Evolutionary conservation across 1,284 basidiomycete species (phyloP).

Genomic region (Vanrija sp.): DNA sequence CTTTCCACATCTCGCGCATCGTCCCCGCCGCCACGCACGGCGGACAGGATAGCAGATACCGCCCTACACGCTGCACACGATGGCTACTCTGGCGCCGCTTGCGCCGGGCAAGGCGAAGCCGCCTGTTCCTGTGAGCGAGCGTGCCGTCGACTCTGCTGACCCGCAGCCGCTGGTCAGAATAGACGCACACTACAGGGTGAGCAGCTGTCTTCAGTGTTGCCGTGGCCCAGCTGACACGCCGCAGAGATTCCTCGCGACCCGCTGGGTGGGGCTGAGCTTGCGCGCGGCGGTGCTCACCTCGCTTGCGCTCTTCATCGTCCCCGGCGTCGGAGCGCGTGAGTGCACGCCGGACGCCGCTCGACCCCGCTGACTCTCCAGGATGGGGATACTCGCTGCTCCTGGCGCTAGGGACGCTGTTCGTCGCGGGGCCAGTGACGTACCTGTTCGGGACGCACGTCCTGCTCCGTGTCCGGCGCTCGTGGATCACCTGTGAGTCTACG

Average conservation of each 20-base stretch:
- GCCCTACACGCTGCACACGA: too few species aligned
- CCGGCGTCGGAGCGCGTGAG: constrained; percentile 10
- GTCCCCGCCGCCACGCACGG: too few species aligned
- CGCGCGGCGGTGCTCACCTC: constrained; percentile 10
- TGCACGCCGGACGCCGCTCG: background rate
- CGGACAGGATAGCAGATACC: too few species aligned
- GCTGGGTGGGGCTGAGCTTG: constrained; percentile 25
- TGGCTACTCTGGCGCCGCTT: too few species aligned
- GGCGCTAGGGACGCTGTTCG: constrained; percentile 7
- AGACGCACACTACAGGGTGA: constrained; percentile 36
- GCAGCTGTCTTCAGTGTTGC: background rate
- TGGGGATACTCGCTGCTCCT: constrained; percentile 8
- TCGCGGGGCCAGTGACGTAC: constrained; percentile 53
- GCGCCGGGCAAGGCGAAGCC: too few species aligned
- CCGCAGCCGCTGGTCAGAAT: constrained; percentile 21
- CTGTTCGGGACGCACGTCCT: constrained; percentile 57
- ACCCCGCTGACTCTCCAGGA: constrained; percentile 9
- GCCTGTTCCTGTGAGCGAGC: too few species aligned
- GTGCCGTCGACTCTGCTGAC: background rate
- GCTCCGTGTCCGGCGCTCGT: constrained; percentile 22
- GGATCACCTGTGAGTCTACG: constrained; percentile 28
- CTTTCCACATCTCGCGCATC: too few species aligned
- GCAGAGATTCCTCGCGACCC: constrained; percentile 29
- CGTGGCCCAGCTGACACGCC: background rate
- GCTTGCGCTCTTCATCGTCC: constrained; percentile 14